Base-by-base conservation (phyloP, 352 stramenopile genomes). In the Pythium brachiatum region DNA sequence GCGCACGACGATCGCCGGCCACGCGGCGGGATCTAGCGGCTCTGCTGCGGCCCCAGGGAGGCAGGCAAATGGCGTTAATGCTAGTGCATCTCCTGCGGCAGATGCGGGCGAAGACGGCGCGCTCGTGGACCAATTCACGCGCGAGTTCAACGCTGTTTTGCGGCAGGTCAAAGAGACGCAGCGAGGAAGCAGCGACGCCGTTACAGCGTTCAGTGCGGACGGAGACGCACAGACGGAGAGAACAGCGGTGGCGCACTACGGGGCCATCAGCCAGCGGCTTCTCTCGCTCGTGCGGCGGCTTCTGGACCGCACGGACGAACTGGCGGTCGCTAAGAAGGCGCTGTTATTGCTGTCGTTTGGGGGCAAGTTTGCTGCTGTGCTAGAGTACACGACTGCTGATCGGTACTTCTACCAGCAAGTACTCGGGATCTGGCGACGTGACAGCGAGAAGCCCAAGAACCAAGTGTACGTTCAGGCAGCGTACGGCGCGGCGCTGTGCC, bases 371-470 rank as follows among this genome's bases (percentile, higher is more conserved):
- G 78, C 71, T 27, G 66, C 69, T 2, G 46, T 60, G 15, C 50
- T 75, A 3, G 82, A 91, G 57, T 89, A 74, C 39, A 63, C 52
- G 3, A 77, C 80, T 12, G 80, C 82, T 0, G 76, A 68, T 3
- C 41, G 38, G 44, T 87, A 73, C 58, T 89, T 86, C 60, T 91
- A 88, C 59, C 36, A 66, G 23, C 64, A 67, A 25, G 46, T 83
- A 0, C 44, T 89, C 9, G 39, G 34, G 25, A 26, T 57, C 7
- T 58, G 48, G 29, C n/a, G 23, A 3, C 12, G 15, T 31, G 43
- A 29, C 15, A 52, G 15, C 18, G 25, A 38, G 8, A 47, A 21
- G 46, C 15, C 26, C 2, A 64, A 38, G 34, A 60, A 58, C 20
- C 53, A 61, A 0, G 29, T 69, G 23, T 83, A 75, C 39, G 57